Evolutionary conservation across 2,329 filamentous ascomycete species (phyloP).

Genomic region (Pleochaeta shiraiana): DNA sequence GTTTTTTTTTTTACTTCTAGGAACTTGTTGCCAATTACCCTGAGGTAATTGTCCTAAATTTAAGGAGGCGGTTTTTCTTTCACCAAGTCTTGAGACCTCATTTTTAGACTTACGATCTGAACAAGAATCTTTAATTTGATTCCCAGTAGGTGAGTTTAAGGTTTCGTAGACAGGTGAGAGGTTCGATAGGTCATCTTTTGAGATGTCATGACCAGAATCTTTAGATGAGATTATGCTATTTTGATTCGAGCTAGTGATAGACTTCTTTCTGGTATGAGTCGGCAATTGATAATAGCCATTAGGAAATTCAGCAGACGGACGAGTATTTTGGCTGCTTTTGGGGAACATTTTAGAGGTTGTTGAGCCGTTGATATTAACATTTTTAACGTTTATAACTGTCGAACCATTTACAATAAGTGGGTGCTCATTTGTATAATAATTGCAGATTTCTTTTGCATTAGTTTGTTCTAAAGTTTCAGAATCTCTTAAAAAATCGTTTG

Average conservation of each 20-base stretch:
- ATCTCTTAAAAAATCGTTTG: not conserved
- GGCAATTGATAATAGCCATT: conserved; percentile 13
- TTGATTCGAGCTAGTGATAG: conserved; percentile 11
- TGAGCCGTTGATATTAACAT: not conserved
- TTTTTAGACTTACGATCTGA: conserved; percentile 6
- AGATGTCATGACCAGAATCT: conserved; percentile 14
- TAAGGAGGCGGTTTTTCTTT: conserved; percentile 16
- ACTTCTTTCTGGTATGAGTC: conserved; percentile 12
- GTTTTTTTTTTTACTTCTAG: conserved; percentile 30
- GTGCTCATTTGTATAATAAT: not conserved
- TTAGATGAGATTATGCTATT: conserved; percentile 16
- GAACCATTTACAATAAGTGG: not conserved
- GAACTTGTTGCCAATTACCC: conserved; percentile 35
- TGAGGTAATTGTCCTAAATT: conserved; percentile 9
- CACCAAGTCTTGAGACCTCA: not conserved
- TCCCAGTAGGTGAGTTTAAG: conserved; percentile 42
- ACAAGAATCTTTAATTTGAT: conserved; percentile 29
- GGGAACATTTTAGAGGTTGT: not conserved
- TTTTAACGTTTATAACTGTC: not conserved
- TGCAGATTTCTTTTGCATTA: not conserved
- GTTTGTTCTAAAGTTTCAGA: not conserved
- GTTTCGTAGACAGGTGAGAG: conserved; percentile 57
- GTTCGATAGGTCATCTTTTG: conserved; percentile 19
- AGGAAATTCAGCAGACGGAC: conserved; percentile 8
- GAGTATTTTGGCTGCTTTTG: not conserved